Percentiles rank a stretch among this genome's conserved stretches.
phyloP scores from a whole-genome alignment of 2,329 filamentous ascomycete genomes.

The Emmonsia crescens region DNA sequence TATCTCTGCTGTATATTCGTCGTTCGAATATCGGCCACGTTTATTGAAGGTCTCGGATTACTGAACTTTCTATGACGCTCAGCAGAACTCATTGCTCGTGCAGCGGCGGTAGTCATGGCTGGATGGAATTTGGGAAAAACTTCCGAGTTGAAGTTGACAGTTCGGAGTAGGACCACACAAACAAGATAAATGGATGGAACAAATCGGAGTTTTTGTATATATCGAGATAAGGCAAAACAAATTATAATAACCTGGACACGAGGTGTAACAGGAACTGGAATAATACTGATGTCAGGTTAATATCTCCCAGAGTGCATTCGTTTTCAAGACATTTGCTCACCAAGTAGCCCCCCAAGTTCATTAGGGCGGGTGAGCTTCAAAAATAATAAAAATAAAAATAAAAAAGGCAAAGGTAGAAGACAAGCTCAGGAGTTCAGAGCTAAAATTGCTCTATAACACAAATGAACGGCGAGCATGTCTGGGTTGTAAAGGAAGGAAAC shows the following conservation, averaged over 20 bases:
- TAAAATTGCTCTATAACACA: background rate
- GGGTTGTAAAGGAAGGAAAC: conserved; percentile 1
- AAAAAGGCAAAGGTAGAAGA: too few relatives aligned
- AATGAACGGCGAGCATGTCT: conserved; percentile 1
- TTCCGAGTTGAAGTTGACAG: background rate
- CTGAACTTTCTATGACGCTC: conserved; percentile 1
- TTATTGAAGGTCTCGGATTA: background rate
- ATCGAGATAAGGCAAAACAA: background rate
- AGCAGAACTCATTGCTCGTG: background rate
- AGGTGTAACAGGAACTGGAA: background rate
- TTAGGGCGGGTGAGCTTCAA: background rate
- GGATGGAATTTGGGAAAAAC: background rate
- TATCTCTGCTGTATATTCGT: conserved; percentile 9
- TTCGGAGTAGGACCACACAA: background rate
- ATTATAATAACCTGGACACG: background rate
- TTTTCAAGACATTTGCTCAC: background rate
- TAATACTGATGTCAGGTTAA: background rate
- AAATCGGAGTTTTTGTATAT: background rate
- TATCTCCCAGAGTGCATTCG: background rate
- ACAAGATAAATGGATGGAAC: background rate
- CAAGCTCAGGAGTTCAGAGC: background rate
- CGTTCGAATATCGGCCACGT: background rate
- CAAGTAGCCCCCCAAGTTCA: background rate
- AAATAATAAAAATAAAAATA: background rate
- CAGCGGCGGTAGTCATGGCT: background rate